Base-by-base conservation (phyloP, 805 yeast genomes). In the Hanseniaspora pseudoguilliermondii region DNA sequence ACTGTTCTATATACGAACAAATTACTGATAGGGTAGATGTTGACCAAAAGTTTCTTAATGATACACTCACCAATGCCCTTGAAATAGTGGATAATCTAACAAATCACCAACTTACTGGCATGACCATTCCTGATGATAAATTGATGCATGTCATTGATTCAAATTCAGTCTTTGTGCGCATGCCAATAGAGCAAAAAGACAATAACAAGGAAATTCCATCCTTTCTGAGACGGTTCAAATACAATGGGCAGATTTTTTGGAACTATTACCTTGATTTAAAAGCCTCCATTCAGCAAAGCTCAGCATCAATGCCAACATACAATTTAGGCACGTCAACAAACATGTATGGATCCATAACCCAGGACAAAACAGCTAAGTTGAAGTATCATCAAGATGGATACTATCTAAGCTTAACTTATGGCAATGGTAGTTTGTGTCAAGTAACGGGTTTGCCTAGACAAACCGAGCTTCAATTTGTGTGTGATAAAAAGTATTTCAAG, bases 381-480 rank as follows among this genome's bases (percentile, higher is more conserved):
- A 55, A 62, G 3, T 64, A 71, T 29, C 63, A 65, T 42, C 66
- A 70, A 34, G 66, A 66, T 27, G 73, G 71, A 10, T 66, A 69
- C 49, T 66, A 68, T 47, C 58, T 69, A 3, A 66, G 67, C 54
- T 66, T 67, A 47, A 43, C 57, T 13, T 64, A 82, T 64, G 68
- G 68, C 57, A 55, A 69, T 65, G 93, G 91, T 9, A 75, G 76
- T 21, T 54, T 69, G 3, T 84, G 93, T 66, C 86, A 81, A 61
- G 64, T 80, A 47, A 82, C 86, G 0, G 73, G 73, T 2, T 64
- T 68, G 29, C 77, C 77, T 2, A 73, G 91, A 53, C 63, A 71
- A 4, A 70, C 78, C 3, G 84, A 82, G 56, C 68, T 84, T 5
- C 75, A 75, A 50, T 83, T 78, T 63, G 70, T 72, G 38, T 84